Conservation (phyloP, 805 yeast species). For the Dipodascus albidus region DNA sequence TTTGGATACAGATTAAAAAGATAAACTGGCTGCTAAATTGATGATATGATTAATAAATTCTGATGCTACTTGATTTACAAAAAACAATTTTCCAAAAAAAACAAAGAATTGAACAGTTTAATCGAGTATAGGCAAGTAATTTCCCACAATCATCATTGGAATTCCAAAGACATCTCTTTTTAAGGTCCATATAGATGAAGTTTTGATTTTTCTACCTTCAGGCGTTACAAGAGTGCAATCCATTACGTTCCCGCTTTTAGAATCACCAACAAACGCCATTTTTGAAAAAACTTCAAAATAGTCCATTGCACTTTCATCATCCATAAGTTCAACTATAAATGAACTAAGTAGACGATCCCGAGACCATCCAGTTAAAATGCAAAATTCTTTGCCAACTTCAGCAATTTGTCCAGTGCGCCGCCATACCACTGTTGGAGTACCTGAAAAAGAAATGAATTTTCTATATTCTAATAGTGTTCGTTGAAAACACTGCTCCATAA, state of each 20-base stretch:
- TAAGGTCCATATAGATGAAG: conserved; percentile 85
- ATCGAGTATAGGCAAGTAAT: conserved; percentile 23
- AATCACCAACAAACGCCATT: conserved; percentile 76
- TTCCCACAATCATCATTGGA: conserved; percentile 95
- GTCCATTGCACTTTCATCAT: conserved; percentile 75
- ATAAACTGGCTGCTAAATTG: too few species aligned
- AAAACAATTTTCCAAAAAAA: background rate
- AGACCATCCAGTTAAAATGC: conserved; percentile 84
- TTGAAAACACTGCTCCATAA: conserved; percentile 95
- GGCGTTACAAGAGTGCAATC: conserved; percentile 61
- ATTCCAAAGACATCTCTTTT: conserved; percentile 93
- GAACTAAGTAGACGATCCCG: conserved; percentile 46
- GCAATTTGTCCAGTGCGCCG: conserved; percentile 92
- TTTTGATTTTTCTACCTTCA: conserved; percentile 36
- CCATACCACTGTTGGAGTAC: conserved; percentile 95
- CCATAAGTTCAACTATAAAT: conserved; percentile 56
- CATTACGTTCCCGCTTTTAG: conserved; percentile 78
- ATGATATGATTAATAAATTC: too few species aligned
- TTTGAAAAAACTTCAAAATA: conserved; percentile 78
- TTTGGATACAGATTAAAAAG: too few species aligned
- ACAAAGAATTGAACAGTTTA: background rate
- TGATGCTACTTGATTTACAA: too few species aligned
- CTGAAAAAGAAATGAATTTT: conserved; percentile 69
- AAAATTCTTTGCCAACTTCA: conserved; percentile 89
- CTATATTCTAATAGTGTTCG: conserved; percentile 83